These are phyloP conservation scores for Apiotrichum porosum DNA, from an alignment of 1,284 basidiomycete species.

Conservation along the genomic window DNA sequence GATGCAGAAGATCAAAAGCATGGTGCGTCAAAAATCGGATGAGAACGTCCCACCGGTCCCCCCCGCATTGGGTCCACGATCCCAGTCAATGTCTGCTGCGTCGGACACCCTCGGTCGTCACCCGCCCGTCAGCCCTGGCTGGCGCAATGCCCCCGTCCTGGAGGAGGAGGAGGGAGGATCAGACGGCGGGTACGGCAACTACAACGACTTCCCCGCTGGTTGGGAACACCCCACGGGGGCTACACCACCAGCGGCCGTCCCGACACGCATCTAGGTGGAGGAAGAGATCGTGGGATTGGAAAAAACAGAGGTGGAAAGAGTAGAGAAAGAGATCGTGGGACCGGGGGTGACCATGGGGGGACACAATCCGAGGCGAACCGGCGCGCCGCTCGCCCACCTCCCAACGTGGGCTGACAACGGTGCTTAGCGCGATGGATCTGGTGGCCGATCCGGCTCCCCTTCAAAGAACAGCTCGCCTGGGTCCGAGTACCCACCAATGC, in stretches of 20 bases:
- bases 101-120: not conserved
- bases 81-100: slow-evolving; percentile 21
- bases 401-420: slow-evolving; percentile 11
- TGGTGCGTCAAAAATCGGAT: slow-evolving; percentile 41
- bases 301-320: not conserved
- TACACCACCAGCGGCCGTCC: too few species aligned
- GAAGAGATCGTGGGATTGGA: too few species aligned
- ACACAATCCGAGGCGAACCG: not conserved
- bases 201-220: not conserved
- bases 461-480: slow-evolving; percentile 7
- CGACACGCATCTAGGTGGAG: too few species aligned
- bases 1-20: slow-evolving; percentile 50
- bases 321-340: not conserved
- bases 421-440: slow-evolving; percentile 2
- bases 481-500: slow-evolving; percentile 10
- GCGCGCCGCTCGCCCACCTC: slow-evolving; percentile 1
- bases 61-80: slow-evolving; percentile 7
- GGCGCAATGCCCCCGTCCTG: slow-evolving; percentile 5
- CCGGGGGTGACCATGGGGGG: not conserved
- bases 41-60: slow-evolving; percentile 4
- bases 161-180: slow-evolving; percentile 7
- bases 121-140: not conserved
- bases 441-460: slow-evolving; percentile 12
- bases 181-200: not conserved
- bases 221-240: not conserved